Conservation (phyloP, 2,329 filamentous ascomycete genomes). For the Mycogone perniciosa region DNA sequence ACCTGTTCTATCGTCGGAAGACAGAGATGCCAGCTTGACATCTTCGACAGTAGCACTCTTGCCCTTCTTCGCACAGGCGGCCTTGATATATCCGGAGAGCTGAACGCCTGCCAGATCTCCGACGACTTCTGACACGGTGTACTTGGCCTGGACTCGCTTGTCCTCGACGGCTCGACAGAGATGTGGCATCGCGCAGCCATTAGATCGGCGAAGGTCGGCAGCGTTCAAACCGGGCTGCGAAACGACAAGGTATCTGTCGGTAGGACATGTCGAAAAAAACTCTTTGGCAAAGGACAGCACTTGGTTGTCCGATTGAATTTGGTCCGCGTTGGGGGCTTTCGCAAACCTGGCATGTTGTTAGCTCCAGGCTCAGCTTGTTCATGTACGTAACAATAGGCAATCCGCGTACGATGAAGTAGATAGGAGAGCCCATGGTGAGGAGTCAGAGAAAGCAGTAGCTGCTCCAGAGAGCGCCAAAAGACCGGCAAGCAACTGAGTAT, state of each 20-base stretch:
- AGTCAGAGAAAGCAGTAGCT: constrained; percentile 71
- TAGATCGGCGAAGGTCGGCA: constrained; percentile 54
- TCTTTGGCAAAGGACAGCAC: constrained; percentile 38
- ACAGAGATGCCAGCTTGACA: constrained; percentile 36
- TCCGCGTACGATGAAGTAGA: constrained; percentile 70
- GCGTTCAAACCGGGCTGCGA: constrained; percentile 69
- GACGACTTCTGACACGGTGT: constrained; percentile 52
- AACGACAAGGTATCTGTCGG: constrained; percentile 69
- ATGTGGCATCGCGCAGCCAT: constrained; percentile 47
- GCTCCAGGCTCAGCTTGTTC: constrained; percentile 4
- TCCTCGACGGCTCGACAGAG: constrained; percentile 38
- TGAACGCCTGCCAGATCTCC: constrained; percentile 39
- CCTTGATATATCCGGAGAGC: constrained; percentile 39
- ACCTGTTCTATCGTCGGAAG: constrained; percentile 35
- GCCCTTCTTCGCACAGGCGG: constrained; percentile 37
- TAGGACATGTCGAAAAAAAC: constrained; percentile 63
- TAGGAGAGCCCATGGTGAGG: constrained; percentile 82
- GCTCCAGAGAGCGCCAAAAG: constrained; percentile 50
- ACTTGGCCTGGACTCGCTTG: constrained; percentile 32
- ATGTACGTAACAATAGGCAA: constrained; percentile 1
- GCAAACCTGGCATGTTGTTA: constrained; percentile 25
- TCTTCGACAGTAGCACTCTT: constrained; percentile 34
- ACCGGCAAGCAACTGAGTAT: constrained; percentile 30
- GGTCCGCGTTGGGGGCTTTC: constrained; percentile 27
- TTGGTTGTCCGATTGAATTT: constrained; percentile 44